Conservation (phyloP, 257 asterid species). For the Solanum paucissectum region DNA sequence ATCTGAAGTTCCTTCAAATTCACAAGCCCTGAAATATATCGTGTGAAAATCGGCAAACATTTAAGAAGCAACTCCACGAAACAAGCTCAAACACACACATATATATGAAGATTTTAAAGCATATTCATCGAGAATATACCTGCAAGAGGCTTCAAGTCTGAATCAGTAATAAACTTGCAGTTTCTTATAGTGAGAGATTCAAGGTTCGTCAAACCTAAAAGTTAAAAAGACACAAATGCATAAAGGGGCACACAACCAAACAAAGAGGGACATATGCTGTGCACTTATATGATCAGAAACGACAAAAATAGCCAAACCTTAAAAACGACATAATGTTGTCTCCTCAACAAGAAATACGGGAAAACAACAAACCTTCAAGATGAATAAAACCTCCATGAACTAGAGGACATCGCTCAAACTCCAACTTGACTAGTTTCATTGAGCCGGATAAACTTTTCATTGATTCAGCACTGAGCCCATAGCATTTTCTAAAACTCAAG, state of each 20-base stretch:
- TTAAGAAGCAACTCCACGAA: not conserved
- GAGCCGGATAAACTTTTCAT: constrained; percentile 49
- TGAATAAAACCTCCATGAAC: constrained; percentile 82
- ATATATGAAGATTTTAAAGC: not conserved
- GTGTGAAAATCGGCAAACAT: not conserved
- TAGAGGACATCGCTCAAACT: constrained; percentile 83
- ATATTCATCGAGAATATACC: constrained; percentile 26
- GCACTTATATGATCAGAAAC: not conserved
- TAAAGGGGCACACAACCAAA: not conserved
- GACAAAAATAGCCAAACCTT: not conserved
- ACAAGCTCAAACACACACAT: not conserved
- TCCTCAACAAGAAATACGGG: not conserved
- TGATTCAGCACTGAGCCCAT: constrained; percentile 59
- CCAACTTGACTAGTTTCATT: constrained; percentile 61
- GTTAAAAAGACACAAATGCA: not conserved
- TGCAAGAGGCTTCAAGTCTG: constrained; percentile 75
- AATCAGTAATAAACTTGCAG: constrained; percentile 78
- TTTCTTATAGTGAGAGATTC: constrained; percentile 76
- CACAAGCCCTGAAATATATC: not conserved
- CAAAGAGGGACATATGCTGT: not conserved
- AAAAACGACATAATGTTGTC: not conserved
- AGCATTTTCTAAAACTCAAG: constrained; percentile 63
- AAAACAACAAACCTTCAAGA: constrained; percentile 45
- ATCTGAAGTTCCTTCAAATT: constrained; percentile 7
- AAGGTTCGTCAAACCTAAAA: constrained; percentile 63